These are phyloP conservation scores for Phaffomyces thermotolerans DNA, from an alignment of 805 yeast species.

Conservation along the genomic window DNA sequence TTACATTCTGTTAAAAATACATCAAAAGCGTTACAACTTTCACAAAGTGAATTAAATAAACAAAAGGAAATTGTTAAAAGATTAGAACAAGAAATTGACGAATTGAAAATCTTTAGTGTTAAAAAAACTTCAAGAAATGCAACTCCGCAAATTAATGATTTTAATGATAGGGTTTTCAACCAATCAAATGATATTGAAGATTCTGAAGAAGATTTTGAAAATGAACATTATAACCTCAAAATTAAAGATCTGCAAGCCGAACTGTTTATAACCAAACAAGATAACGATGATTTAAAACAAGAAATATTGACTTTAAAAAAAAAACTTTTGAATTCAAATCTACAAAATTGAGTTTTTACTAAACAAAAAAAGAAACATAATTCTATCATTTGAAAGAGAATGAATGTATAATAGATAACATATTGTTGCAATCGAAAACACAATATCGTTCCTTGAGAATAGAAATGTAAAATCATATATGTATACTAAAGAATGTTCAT, in stretches of 20 bases:
- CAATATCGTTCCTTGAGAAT: too few species aligned
- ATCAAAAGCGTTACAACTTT: constrained; percentile 62
- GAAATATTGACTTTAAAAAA: constrained; percentile 53
- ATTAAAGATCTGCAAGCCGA: constrained; percentile 82
- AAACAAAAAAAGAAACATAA: too few species aligned
- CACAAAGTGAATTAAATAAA: constrained; percentile 63
- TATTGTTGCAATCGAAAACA: too few species aligned
- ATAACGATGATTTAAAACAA: constrained; percentile 70
- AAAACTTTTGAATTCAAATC: constrained; percentile 30
- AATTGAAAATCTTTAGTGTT: constrained; percentile 48
- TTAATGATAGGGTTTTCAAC: constrained; percentile 13
- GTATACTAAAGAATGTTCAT: too few species aligned
- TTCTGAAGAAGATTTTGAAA: constrained; percentile 25
- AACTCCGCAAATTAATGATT: constrained; percentile 20
- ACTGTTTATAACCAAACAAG: constrained; percentile 71
- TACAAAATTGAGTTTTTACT: too few species aligned
- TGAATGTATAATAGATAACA: too few species aligned
- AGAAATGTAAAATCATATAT: too few species aligned
- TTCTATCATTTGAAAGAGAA: too few species aligned
- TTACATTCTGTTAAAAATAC: constrained; percentile 67
- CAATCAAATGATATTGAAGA: constrained; percentile 27
- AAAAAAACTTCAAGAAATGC: constrained; percentile 26
- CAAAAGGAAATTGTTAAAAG: constrained; percentile 49
- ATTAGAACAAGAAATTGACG: constrained; percentile 61
- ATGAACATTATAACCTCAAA: constrained; percentile 64